Base-by-base conservation (phyloP, 2,329 filamentous ascomycete genomes). In the Talaromyces pinophilus region DNA sequence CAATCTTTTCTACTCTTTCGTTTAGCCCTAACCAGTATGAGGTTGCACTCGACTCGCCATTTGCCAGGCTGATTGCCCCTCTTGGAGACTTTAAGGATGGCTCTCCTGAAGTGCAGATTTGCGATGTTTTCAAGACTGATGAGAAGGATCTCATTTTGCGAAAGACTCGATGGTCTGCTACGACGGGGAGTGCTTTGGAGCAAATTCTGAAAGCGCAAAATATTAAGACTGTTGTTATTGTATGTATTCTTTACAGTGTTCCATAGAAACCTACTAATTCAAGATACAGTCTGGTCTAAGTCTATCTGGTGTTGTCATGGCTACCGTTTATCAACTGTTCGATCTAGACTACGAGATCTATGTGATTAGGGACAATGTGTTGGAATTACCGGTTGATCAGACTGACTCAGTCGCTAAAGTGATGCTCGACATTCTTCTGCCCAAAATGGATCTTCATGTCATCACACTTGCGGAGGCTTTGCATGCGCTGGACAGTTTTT, bases 151-250 rank as follows among this genome's bases (percentile, higher is more conserved):
- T 81, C 44, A 68, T 82, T 0, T 67, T 82, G 64, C 72, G 76
- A 67, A 83, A 82, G 73, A 80, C 75, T 17, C 72, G 80, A 60
- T 82, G 78, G 72, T 81, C 78, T 64, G 81, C 80, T 15, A 78
- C 77, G 0, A 70, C 72, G 1, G 81, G 79, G 0, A 82, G 81
- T 66, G 67, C 54, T 2, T 67, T 83, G 5, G 80, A 81, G 69
- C 73, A 80, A 60, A 80, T 82, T 48, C 67, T 82, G 65, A 72
- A 72, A 30, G 74, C 77, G 13, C 75, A 78, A 66, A 64, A 72
- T 35, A 81, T 82, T 48, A 74, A 81, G 59, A 82, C 80, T 1
- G 79, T 82, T 11, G 69, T 82, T 52, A 70, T 79, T 67, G 69
- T 78, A 68, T 48, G 73, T 72, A 3, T 0, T 65, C 7, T 38